Evolutionary conservation across 2,329 filamentous ascomycete species (phyloP), one percentile per base, ranked within the genome.

Genomic region (Botrytis medusae): DNA sequence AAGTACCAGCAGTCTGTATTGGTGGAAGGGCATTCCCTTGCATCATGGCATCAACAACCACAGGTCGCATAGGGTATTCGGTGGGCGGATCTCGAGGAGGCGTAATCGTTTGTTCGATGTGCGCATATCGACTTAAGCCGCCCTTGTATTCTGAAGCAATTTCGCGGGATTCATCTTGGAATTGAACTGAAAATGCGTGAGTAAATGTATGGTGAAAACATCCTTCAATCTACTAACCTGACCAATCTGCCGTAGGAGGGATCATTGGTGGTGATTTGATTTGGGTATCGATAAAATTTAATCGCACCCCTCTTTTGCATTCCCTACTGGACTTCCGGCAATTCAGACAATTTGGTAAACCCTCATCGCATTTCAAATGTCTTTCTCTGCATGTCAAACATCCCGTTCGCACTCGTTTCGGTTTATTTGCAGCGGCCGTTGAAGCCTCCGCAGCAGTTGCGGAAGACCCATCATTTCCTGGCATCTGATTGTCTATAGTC

Each of bases 61-160:
- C 74, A 32, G 76, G 74, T 34, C 77, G 77, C 29, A 75, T 51
- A 29, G 79, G 74, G 69, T 77, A 80, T 67, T 80, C 78, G 12
- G 74, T 42, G 8, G 64, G 63, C n/a, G 72, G 69, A 32, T 81
- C 79, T 69, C 74, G 74, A 54, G 79, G 79, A 74, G 80, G 80
- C 7, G 80, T 81, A 48, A 78, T 76, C 8, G 79, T 80, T 68
- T 83, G 83, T 72, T 85, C 85, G 44, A 89, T 81, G 8, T 85
- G 85, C 37, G 90, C 87, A 82, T 98, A 98, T 75, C 89, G 90
- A 76, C 89, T 88, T 37, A 91, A 83, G 0, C 95, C 95, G 6
- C 93, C 94, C 71, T 89, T 87, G 81, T 98, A 98, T 81, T 97
- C 94, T 1, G 93, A 95, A 10, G 95, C 95, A 81, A 98, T 97